Evolutionary conservation across 2,329 filamentous ascomycete species (phyloP), one percentile per base, ranked within the genome.

Genomic region (Monosporascus sp.): DNA sequence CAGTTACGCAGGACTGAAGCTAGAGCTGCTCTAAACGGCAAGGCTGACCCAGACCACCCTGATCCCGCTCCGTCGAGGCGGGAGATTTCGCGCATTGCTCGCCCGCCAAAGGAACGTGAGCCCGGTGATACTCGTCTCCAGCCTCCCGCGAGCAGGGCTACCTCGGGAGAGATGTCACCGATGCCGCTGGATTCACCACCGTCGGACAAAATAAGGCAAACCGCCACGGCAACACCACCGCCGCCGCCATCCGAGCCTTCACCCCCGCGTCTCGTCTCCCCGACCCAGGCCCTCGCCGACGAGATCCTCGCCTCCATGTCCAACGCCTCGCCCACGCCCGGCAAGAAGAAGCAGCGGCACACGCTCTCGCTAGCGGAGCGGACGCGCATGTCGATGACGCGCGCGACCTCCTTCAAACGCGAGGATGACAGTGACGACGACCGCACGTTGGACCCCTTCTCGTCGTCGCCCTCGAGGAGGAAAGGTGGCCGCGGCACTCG

Each of bases 341-440:
- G 11, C 22, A 65, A 72, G 44, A 85, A 83, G 60, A 78, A 74
- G 53, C 71, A 74, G 0, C 75, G 81, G 0, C 81, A 82, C 49
- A 79, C 77, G 0, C 70, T 87, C 8, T 85, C 86, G 0, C 78
- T 94, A 0, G 80, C 87, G 4, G 91, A 95, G 65, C 86, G 91
- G 48, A 95, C 92, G 0, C 84, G 88, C 19, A 78, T 91, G 51
- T 91, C 89, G 19, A 93, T 96, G 85, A 83, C 86, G 0, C 77
- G 84, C 3, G 65, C 52, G 46, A 60, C 16, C 50, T 69, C 60
- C 7, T 70, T 56, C 7, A 68, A 71, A 5, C 60, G 65, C 7
- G 70, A 75, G 19, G 65, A 72, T 8, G 64, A 65, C 35, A 58
- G 58, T 44, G 60, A 37, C 46, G 60, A 38, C 37, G 61, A 37